phyloP scores from a whole-genome alignment of 805 yeast genomes.

The Candida saitoana region DNA sequence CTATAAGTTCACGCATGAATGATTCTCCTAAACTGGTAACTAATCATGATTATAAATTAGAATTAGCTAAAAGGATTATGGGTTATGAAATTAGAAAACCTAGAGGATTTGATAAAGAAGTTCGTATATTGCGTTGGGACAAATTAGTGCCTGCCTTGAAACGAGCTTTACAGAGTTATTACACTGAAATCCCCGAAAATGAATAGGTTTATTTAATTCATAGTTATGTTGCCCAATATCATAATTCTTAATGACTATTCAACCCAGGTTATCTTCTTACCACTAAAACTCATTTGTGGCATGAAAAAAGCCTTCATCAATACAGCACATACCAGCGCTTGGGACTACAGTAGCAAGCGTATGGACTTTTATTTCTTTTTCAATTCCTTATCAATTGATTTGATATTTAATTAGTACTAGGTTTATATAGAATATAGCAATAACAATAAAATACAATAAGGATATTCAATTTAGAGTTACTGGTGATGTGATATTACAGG shows the following conservation, averaged over 20 bases:
- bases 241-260: too few species aligned
- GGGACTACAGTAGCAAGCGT: background rate
- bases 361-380: too few species aligned
- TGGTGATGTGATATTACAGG: too few species aligned
- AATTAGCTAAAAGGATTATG: conserved; percentile 63
- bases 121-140: conserved; percentile 58
- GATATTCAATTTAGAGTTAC: too few species aligned
- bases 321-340: background rate
- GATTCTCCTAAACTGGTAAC: conserved; percentile 16
- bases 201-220: too few species aligned
- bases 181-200: conserved; percentile 48
- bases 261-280: too few species aligned
- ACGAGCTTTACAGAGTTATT: conserved; percentile 64
- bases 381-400: background rate
- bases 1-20: conserved; percentile 45
- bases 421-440: background rate
- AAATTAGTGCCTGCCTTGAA: conserved; percentile 55
- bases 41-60: conserved; percentile 41
- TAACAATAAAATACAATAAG: background rate
- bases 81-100: conserved; percentile 59
- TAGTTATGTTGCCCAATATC: too few species aligned
- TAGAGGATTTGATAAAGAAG: conserved; percentile 66
- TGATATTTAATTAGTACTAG: background rate
- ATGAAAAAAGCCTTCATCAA: background rate
- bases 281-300: too few species aligned